These are phyloP conservation scores for Cercospora sojina DNA, from an alignment of 2,329 filamentous ascomycete genomes.

Conservation along the genomic window DNA sequence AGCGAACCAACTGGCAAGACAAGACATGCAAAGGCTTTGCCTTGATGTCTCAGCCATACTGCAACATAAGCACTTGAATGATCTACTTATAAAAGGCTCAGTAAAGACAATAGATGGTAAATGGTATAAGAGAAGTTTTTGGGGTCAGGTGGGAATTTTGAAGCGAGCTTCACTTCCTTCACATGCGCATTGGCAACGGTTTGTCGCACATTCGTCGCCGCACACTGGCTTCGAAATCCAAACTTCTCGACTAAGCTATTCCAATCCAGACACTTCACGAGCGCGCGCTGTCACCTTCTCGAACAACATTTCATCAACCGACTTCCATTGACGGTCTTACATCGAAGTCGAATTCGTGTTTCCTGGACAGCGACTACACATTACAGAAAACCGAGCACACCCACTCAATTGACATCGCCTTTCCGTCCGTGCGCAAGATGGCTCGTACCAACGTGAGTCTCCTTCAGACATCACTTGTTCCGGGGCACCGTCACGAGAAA, in stretches of 20 bases:
- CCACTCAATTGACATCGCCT: not conserved
- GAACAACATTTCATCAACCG: not conserved
- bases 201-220: not conserved
- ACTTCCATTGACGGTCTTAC: not conserved
- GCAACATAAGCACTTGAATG: not conserved
- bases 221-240: not conserved
- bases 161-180: constrained; percentile 3
- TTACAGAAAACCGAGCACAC: not conserved
- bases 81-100: not conserved
- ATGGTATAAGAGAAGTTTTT: not conserved
- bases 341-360: not conserved
- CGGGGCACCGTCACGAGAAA: not conserved
- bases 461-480: not conserved
- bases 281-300: not conserved
- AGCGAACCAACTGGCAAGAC: not conserved
- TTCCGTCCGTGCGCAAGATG: not conserved
- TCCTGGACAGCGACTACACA: too few species aligned
- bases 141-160: not conserved
- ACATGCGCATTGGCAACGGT: not conserved
- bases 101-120: not conserved
- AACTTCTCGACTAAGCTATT: not conserved
- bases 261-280: too few species aligned
- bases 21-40: not conserved
- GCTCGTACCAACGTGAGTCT: not conserved
- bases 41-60: not conserved